Percentiles rank a stretch among this genome's conserved stretches.
These are phyloP conservation scores for Elsinoe australis DNA, from an alignment of 2,329 filamentous ascomycete species.

Conservation along the genomic window DNA sequence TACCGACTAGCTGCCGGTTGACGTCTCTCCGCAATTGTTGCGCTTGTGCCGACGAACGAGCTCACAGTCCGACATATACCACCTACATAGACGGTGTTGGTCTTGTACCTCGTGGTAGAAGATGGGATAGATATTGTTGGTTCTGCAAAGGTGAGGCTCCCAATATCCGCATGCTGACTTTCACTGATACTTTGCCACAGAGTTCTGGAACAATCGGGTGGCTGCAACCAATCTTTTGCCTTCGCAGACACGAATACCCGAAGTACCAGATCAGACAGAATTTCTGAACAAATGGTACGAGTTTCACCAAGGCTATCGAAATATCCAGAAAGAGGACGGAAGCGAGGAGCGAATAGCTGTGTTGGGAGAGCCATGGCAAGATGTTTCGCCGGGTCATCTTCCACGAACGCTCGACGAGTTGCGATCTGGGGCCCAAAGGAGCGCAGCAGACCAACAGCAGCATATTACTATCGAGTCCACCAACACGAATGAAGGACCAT, in stretches of 20 bases:
- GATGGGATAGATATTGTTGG: conserved; percentile 47
- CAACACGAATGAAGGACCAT: conserved; percentile 21
- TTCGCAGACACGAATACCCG: conserved; percentile 40
- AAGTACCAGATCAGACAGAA: conserved; percentile 40
- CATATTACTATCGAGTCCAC: conserved; percentile 18
- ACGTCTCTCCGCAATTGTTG: conserved; percentile 28
- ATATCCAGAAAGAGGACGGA: conserved; percentile 36
- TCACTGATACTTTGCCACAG: conserved; percentile 24
- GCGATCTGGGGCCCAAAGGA: conserved; percentile 29
- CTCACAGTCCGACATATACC: conserved; percentile 38
- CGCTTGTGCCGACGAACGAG: conserved; percentile 28
- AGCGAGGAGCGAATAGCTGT: conserved; percentile 39
- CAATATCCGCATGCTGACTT: background rate
- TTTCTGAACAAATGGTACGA: conserved; percentile 44
- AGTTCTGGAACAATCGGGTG: conserved; percentile 44
- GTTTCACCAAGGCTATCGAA: conserved; percentile 42
- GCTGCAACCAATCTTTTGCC: conserved; percentile 37
- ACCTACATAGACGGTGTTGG: conserved; percentile 46
- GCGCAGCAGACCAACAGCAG: conserved; percentile 24
- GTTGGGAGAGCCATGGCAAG: conserved; percentile 40
- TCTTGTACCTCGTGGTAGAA: conserved; percentile 40
- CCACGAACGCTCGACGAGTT: conserved; percentile 42
- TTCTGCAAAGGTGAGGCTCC: conserved; percentile 39
- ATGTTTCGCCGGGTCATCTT: conserved; percentile 41
- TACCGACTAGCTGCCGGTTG: conserved; percentile 28